Evolutionary conservation across 495 filamentous ascomycete species (phyloP).

Genomic region (Trichoderma reesei): DNA sequence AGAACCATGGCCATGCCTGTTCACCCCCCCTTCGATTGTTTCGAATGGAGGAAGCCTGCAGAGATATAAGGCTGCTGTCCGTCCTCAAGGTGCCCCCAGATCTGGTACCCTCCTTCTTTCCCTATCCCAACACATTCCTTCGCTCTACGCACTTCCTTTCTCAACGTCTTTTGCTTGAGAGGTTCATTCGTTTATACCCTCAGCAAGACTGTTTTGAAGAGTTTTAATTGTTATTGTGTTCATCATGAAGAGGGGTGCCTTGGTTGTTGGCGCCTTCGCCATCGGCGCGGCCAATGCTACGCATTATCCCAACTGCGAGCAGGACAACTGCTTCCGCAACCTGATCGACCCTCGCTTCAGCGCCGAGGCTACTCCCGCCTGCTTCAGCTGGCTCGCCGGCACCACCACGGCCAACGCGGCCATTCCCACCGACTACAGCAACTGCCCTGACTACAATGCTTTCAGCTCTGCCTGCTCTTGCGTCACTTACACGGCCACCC

Average conservation of each 20-base stretch:
- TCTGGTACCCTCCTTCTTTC: constrained; percentile 2
- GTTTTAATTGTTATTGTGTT: background rate
- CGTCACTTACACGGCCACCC: constrained; percentile 19
- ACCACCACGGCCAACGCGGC: constrained; percentile 19
- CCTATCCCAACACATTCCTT: constrained; percentile 3
- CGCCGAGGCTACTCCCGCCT: constrained; percentile 13
- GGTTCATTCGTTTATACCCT: constrained; percentile 6
- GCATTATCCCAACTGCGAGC: constrained; percentile 15
- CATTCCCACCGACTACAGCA: constrained; percentile 21
- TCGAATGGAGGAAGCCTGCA: background rate
- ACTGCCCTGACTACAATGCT: constrained; percentile 16
- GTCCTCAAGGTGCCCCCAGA: background rate
- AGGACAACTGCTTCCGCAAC: constrained; percentile 23
- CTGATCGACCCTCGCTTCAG: constrained; percentile 18
- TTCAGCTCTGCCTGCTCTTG: constrained; percentile 25
- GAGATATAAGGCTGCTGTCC: constrained; percentile 5
- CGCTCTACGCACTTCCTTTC: background rate
- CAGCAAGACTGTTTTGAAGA: background rate
- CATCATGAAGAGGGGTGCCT: constrained; percentile 5
- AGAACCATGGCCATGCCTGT: background rate
- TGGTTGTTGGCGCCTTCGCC: constrained; percentile 6
- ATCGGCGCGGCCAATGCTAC: constrained; percentile 16
- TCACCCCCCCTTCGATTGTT: background rate
- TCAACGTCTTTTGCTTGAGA: background rate
- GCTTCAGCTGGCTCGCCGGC: constrained; percentile 16